A percentile compares a stretch with the other conserved stretches of the same genome.
These are phyloP conservation scores for Leccinum subtestaceum DNA, from an alignment of 768 basidiomycete genomes.

Conservation along the genomic window DNA sequence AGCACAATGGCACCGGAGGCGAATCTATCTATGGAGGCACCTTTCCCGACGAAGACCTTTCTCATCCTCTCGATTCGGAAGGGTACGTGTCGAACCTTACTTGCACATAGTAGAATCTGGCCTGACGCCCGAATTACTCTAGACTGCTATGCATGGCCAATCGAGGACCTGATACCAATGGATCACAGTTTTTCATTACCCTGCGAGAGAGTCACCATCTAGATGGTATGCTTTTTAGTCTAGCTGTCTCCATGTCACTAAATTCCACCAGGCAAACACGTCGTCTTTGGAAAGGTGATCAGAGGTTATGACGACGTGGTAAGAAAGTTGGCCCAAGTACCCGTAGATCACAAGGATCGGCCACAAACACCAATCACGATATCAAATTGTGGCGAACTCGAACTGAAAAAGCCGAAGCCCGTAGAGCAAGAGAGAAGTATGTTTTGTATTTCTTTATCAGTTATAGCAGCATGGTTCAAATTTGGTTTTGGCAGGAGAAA, in stretches of 20 bases:
- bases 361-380: conserved; percentile 68
- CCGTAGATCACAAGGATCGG: conserved; percentile 73
- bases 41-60: conserved; percentile 78
- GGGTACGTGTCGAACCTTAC: conserved; percentile 40
- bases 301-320: conserved; percentile 61
- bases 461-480: neutral
- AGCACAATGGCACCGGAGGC: conserved; percentile 75
- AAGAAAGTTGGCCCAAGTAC: conserved; percentile 55
- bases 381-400: conserved; percentile 80
- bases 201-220: conserved; percentile 72
- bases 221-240: conserved; percentile 46
- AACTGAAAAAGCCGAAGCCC: conserved; percentile 45
- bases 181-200: conserved; percentile 86
- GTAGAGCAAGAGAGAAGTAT: conserved; percentile 16
- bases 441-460: neutral
- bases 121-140: neutral
- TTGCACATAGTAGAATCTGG: neutral
- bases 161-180: conserved; percentile 78
- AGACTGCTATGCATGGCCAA: conserved; percentile 90
- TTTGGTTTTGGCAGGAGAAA: conserved; percentile 6
- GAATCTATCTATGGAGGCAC: conserved; percentile 77
- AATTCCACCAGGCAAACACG: conserved; percentile 50
- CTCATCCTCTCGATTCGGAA: conserved; percentile 57
- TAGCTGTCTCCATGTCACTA: neutral
- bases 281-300: conserved; percentile 54